phyloP scores from a whole-genome alignment of 768 basidiomycete species.

The Sporobolomyces phaffii region DNA sequence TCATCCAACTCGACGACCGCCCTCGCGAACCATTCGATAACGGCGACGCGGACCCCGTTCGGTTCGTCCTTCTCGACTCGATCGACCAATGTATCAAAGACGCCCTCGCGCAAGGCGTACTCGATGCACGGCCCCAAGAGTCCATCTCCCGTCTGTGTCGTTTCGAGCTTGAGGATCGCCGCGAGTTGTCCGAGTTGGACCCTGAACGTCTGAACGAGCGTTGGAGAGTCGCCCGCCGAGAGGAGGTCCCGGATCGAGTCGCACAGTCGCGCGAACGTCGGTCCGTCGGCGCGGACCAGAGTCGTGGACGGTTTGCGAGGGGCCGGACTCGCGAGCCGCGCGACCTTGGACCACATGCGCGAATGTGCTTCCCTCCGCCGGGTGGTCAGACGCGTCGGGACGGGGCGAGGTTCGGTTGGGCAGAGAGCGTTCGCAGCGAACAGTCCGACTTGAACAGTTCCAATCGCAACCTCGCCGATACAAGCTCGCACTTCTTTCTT shows the following conservation, averaged over 20 bases:
- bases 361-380: too few relatives aligned
- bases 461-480: too few relatives aligned
- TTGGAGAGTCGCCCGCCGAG: background rate
- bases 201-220: background rate
- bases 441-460: too few relatives aligned
- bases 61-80: slow-evolving; percentile 80
- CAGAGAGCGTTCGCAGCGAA: too few relatives aligned
- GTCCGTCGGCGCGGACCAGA: background rate
- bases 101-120: slow-evolving; percentile 66
- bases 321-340: slow-evolving; percentile 22
- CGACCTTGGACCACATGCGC: slow-evolving; percentile 26
- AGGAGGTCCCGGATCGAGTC: background rate
- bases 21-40: slow-evolving; percentile 76
- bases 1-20: slow-evolving; percentile 88
- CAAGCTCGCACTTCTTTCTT: too few relatives aligned
- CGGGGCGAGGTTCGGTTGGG: too few relatives aligned
- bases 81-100: slow-evolving; percentile 73
- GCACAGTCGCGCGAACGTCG: slow-evolving; percentile 2
- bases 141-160: background rate
- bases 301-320: slow-evolving; percentile 13
- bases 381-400: too few relatives aligned
- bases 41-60: slow-evolving; percentile 82
- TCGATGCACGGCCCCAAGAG: slow-evolving; percentile 24
- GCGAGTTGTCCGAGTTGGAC: slow-evolving; percentile 2
- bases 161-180: slow-evolving; percentile 1